Evolutionary conservation across 2,329 filamentous ascomycete genomes (phyloP), one percentile per base, ranked within the genome.

Genomic region (Beauveria rudraprayagi): DNA sequence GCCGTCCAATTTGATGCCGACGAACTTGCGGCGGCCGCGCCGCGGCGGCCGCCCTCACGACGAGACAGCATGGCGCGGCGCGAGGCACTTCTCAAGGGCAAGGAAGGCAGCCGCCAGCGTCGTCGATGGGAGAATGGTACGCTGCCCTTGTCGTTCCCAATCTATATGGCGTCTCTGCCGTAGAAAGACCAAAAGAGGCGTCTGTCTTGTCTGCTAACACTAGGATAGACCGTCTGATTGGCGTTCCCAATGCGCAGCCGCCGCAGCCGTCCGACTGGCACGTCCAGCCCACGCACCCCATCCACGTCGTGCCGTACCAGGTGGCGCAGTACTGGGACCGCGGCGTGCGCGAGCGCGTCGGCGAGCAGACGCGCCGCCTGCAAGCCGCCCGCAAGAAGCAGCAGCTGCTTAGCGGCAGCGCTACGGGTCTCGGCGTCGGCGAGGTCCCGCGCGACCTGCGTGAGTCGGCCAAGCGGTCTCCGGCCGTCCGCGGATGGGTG

Each of bases 51-150:
- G 59, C 77, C 70, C 0, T 80, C 80, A 19, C 73, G 76, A 37
- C 73, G 80, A 71, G 89, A 85, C 64, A 83, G 80, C 66, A 73
- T 80, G 72, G 75, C 76, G 60, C 76, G 83, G 56, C 86, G 92
- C 19, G 91, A 96, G 66, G 84, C 86, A 2, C 71, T 96, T 57
- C 79, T 94, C 37, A 95, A 92, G 77, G 93, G 93, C 61, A 96
- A 95, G 67, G 92, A 97, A 73, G 93, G 93, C 40, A 93, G 86
- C 68, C 84, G 93, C 41, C 87, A 93, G 69, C 82, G 93, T 55
- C 87, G 93, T 68, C 83, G 93, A 61, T 97, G 92, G 92, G 94
- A 99, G 78, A 99, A 97, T 74, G 90, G 91, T 95, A 81, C 61
- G 37, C n/a, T 46, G 5, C 17, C 26, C 11, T 24, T 30, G 4